A percentile compares a stretch with the other conserved stretches of the same genome.
Evolutionary conservation across 495 filamentous ascomycete genomes (phyloP).

Genomic region (Talaromyces liani): DNA sequence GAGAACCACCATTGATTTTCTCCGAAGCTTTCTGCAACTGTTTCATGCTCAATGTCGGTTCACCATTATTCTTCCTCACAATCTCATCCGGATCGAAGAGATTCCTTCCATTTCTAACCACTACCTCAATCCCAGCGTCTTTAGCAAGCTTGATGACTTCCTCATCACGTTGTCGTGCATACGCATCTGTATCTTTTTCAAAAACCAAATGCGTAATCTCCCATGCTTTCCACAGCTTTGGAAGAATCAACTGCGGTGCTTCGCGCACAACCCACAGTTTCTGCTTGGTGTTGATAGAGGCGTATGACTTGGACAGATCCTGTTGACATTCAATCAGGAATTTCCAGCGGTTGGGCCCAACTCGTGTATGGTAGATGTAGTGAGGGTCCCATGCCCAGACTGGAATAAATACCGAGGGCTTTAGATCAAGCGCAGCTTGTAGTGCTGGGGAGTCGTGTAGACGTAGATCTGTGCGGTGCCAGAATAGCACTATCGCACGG

Average conservation of each 20-base stretch:
- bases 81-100: constrained; percentile 62
- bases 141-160: constrained; percentile 46
- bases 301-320: constrained; percentile 54
- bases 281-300: constrained; percentile 52
- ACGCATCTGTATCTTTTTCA: constrained; percentile 66
- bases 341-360: constrained; percentile 59
- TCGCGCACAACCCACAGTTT: constrained; percentile 62
- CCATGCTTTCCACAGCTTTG: constrained; percentile 62
- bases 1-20: constrained; percentile 38
- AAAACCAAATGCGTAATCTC: constrained; percentile 63
- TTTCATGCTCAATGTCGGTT: constrained; percentile 61
- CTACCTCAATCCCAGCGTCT: constrained; percentile 55
- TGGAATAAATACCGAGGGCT: constrained; percentile 55
- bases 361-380: constrained; percentile 61
- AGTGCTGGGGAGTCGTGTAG: constrained; percentile 66
- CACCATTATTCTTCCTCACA: constrained; percentile 52
- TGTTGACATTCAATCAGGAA: constrained; percentile 62
- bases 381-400: constrained; percentile 68
- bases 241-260: constrained; percentile 57
- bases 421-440: constrained; percentile 53
- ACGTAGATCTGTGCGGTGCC: constrained; percentile 67
- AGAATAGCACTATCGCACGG: constrained; percentile 56
- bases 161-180: constrained; percentile 53
- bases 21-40: constrained; percentile 48
- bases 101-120: constrained; percentile 51